Percentiles rank a stretch among this genome's conserved stretches.
phyloP scores from a whole-genome alignment of 768 basidiomycete genomes.

The Termitomyces sp. region DNA sequence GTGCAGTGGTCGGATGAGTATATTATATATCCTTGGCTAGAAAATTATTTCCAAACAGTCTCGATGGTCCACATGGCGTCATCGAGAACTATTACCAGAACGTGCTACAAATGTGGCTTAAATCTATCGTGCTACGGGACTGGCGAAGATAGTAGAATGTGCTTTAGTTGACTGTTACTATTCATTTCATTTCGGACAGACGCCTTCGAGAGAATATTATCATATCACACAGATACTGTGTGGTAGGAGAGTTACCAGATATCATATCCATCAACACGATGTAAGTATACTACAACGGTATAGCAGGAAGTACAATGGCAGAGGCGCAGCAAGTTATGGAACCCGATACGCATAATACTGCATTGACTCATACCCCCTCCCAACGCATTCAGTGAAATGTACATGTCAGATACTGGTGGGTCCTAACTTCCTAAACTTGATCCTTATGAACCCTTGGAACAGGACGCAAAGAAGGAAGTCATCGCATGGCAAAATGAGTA shows the following conservation, averaged over 20 bases:
- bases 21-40: neutral
- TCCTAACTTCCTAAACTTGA: neutral
- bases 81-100: neutral
- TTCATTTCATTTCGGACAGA: neutral
- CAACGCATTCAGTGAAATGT: neutral
- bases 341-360: neutral
- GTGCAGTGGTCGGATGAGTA: too few species aligned
- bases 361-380: neutral
- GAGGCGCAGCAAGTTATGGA: neutral
- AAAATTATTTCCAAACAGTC: neutral
- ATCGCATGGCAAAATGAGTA: neutral
- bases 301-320: neutral
- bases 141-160: neutral
- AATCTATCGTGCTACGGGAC: neutral
- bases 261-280: neutral
- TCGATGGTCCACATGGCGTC: neutral
- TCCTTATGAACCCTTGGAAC: neutral
- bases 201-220: too few species aligned
- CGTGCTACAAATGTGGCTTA: neutral
- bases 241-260: neutral
- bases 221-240: neutral
- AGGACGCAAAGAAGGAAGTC: neutral
- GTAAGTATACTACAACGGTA: neutral
- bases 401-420: neutral
- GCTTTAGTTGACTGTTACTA: neutral